A percentile compares a stretch with the other conserved stretches of the same genome.
These are phyloP conservation scores for Arthrobotrys pseudoclavata DNA, from an alignment of 2,329 filamentous ascomycete genomes.

Conservation along the genomic window DNA sequence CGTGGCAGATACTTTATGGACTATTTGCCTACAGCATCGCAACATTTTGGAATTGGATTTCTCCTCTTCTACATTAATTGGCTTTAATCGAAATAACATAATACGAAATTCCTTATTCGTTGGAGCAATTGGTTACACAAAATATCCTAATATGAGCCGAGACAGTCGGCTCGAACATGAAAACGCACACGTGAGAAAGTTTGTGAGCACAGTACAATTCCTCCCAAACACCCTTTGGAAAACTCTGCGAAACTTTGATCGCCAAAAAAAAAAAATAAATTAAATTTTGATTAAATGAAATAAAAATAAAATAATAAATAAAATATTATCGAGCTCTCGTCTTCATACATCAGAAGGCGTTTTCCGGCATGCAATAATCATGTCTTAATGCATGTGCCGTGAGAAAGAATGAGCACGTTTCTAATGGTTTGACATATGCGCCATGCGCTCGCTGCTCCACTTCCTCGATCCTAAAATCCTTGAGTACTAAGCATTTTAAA, in stretches of 20 bases:
- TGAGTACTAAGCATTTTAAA: slow-evolving; percentile 27
- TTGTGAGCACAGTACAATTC: no score
- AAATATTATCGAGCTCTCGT: not conserved
- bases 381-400: slow-evolving; percentile 23
- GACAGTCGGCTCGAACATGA: not conserved
- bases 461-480: slow-evolving; percentile 21
- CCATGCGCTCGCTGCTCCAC: slow-evolving; percentile 25
- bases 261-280: not conserved
- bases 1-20: slow-evolving; percentile 3
- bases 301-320: slow-evolving; percentile 4
- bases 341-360: not conserved
- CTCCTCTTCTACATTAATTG: not conserved
- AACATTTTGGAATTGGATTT: not conserved
- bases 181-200: not conserved
- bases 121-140: slow-evolving; percentile 17
- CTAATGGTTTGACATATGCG: slow-evolving; percentile 33
- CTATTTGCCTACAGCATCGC: not conserved
- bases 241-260: not conserved
- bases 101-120: slow-evolving; percentile 14
- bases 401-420: slow-evolving; percentile 59
- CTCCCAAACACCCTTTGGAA: not conserved
- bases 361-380: slow-evolving; percentile 13
- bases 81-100: not conserved
- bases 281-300: not conserved
- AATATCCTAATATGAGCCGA: not conserved